Percentiles rank a stretch among this genome's conserved stretches.
Evolutionary conservation across 1,284 basidiomycete species (phyloP).

Genomic region (Kwoniella shivajii): DNA sequence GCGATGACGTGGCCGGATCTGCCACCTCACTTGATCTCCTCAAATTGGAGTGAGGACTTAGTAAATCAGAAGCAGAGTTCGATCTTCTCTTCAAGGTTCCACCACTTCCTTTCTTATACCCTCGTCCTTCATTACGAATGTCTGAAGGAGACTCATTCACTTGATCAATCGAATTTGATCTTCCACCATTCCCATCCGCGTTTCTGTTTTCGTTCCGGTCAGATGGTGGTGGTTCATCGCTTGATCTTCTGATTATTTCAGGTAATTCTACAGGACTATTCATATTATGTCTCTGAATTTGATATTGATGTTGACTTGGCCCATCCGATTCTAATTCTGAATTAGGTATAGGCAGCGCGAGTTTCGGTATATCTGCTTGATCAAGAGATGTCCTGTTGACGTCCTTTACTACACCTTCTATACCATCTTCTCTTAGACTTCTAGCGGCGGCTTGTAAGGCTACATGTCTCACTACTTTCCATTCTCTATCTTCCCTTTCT

Average conservation of each 20-base stretch:
- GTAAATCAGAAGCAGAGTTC: slow-evolving; percentile 4
- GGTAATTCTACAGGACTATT: slow-evolving; percentile 31
- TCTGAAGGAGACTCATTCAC: background rate
- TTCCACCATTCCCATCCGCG: too few relatives aligned
- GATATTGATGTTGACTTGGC: too few relatives aligned
- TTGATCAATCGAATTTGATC: background rate
- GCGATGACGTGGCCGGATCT: background rate
- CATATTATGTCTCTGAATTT: slow-evolving; percentile 34
- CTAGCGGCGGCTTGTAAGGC: slow-evolving; percentile 72
- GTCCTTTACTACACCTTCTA: slow-evolving; percentile 33
- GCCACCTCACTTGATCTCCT: slow-evolving; percentile 1
- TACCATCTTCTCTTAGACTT: slow-evolving; percentile 35
- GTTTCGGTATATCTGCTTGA: slow-evolving; percentile 16
- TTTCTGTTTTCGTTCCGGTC: background rate
- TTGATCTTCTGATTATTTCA: slow-evolving; percentile 23
- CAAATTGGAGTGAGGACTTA: background rate
- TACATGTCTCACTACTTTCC: slow-evolving; percentile 67
- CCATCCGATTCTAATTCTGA: slow-evolving; percentile 3
- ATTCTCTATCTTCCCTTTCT: slow-evolving; percentile 68
- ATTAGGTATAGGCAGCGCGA: slow-evolving; percentile 11
- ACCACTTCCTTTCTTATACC: background rate
- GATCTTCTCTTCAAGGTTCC: background rate
- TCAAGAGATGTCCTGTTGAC: slow-evolving; percentile 18
- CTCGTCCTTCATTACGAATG: background rate
- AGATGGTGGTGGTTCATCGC: slow-evolving; percentile 15